A percentile compares a stretch with the other conserved stretches of the same genome.
Evolutionary conservation across 2,329 filamentous ascomycete genomes (phyloP).

Genomic region (Xylaria sp.): DNA sequence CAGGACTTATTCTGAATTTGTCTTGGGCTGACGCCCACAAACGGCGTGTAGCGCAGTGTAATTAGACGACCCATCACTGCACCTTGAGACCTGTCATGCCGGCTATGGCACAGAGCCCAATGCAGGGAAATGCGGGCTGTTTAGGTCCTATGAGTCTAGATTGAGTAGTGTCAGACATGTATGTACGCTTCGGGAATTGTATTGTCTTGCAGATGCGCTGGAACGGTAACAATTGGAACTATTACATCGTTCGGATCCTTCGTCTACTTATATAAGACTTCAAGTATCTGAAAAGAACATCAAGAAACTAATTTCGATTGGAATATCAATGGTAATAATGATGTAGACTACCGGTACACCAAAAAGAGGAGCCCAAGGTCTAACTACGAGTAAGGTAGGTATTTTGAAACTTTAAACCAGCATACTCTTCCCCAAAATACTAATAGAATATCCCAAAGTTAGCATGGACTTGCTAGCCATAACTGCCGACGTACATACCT

Average conservation of each 20-base stretch:
- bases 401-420: slow-evolving; percentile 17
- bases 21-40: slow-evolving; percentile 12
- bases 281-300: neutral
- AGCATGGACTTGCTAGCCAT: neutral
- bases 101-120: slow-evolving; percentile 18
- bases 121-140: slow-evolving; percentile 13
- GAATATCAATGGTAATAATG: slow-evolving; percentile 7
- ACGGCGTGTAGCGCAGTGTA: slow-evolving; percentile 4
- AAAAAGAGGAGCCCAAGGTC: slow-evolving; percentile 6
- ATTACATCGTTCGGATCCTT: slow-evolving; percentile 12
- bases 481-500: neutral
- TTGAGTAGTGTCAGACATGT: slow-evolving; percentile 8
- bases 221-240: slow-evolving; percentile 28
- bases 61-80: slow-evolving; percentile 16
- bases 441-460: neutral
- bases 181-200: slow-evolving; percentile 27
- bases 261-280: neutral
- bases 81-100: slow-evolving; percentile 14
- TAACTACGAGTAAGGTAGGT: neutral
- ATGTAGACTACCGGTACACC: slow-evolving; percentile 5
- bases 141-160: neutral
- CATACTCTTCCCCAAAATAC: neutral
- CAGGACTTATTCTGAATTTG: slow-evolving; percentile 10
- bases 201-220: slow-evolving; percentile 32
- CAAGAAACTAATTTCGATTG: slow-evolving; percentile 1